Evolutionary conservation across 768 basidiomycete species (phyloP), one percentile per base, ranked within the genome.

Genomic region (Termitomyces sp.): DNA sequence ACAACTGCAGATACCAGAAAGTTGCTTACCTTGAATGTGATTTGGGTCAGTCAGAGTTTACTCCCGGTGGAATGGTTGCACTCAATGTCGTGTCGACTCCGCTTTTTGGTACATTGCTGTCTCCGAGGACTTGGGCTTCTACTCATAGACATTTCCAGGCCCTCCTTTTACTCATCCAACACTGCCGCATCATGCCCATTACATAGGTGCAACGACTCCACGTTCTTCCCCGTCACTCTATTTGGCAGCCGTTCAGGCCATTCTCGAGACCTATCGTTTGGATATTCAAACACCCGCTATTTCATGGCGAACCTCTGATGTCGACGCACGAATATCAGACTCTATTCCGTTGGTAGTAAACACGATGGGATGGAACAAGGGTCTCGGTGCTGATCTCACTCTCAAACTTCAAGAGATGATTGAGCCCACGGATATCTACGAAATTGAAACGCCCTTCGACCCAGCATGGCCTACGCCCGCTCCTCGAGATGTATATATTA

Each of bases 341-440:
- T 62, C 75, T 32, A 84, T 95, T 5, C 96, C 96, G 0, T 83
- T 98, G 18, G 85, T 98, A 16, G 84, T 98, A 56, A 99, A 98
- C 71, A 98, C 92, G 0, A 96, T 96, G 87, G 96, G 96, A 2
- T 99, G 96, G 96, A 84, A 84, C 6, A 98, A 96, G 71, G 96
- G 96, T 7, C 84, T 97, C 3, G 96, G 96, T 3, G 88, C 86
- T 16, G 92, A 96, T 66, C 75, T 98, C 12, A 83, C 86, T 2
- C 71, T 70, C 15, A 83, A 83, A 63, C 88, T 99, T 52, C 88
- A 95, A 66, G 82, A 82, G 11, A 74, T 87, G 38, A 75, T 86
- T 5, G 78, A 82, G 24, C 84, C 92, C 0, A 84, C 85, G 0
- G 76, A 84, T 59, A 73, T 90, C 24, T 92, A 84, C 73, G 78